phyloP scores from a whole-genome alignment of 345 rosid genomes.

The Eucalyptus dawsonii region DNA sequence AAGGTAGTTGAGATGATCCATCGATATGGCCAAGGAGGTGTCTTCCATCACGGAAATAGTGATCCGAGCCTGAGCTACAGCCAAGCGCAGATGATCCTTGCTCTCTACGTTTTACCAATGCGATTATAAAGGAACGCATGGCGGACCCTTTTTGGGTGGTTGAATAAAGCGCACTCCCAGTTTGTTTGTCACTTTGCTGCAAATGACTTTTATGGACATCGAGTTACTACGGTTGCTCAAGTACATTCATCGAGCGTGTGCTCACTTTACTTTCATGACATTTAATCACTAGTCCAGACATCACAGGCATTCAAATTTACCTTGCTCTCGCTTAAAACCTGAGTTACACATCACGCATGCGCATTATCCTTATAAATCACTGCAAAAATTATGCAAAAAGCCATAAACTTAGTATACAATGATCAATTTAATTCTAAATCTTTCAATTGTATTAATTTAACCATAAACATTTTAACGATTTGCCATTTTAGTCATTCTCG shows the following conservation, averaged over 20 bases:
- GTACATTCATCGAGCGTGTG: not conserved
- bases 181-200: not conserved
- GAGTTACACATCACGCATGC: not conserved
- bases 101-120: not conserved
- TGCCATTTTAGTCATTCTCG: accelerated
- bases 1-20: too few relatives aligned
- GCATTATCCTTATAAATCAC: not conserved
- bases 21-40: too few relatives aligned
- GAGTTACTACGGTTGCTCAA: not conserved
- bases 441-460: not conserved
- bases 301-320: not conserved
- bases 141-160: not conserved
- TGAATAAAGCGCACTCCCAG: not conserved
- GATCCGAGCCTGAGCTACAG: too few relatives aligned
- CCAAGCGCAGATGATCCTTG: not conserved
- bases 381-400: accelerated
- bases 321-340: not conserved
- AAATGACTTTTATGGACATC: not conserved
- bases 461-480: not conserved
- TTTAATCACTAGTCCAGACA: not conserved
- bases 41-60: too few relatives aligned
- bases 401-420: accelerated
- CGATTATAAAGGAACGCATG: not conserved
- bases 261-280: not conserved
- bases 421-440: accelerated